Base-by-base conservation (phyloP, 2,329 filamentous ascomycete genomes). In the Trichophyton simii region DNA sequence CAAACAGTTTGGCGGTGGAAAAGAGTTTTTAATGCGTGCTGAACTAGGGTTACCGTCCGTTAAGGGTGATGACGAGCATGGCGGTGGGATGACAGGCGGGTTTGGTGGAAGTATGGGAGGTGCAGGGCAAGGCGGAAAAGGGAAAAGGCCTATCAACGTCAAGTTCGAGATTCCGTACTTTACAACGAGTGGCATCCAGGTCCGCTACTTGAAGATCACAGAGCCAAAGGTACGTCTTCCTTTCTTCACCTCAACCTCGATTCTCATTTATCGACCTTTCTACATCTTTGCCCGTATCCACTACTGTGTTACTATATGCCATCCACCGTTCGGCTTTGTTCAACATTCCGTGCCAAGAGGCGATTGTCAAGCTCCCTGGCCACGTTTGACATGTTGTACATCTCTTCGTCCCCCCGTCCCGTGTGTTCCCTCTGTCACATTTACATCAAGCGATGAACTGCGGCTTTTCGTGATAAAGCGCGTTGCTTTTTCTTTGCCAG, bases 81-180 rank as follows among this genome's bases (percentile, higher is more conserved):
- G 92, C 46, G 92, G 92, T 65, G 92, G 92, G 66, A 97, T 97
- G 92, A 97, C 92, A 67, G 92, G 92, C 70, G 92, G 92, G 0
- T 96, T 96, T 70, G 92, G 92, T 65, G 92, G 92, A 20, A 96
- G 90, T 72, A 96, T 96, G 91, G 92, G 92, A 63, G 92, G 92
- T 66, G 84, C 94, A 31, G 85, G 83, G n/a, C 82, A 85, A 3
- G 77, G 76, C 20, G 86, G 85, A 62, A 97, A 97, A 78, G 89
- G 89, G 20, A 99, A 97, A 82, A 81, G 94, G 68, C 94, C 94
- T 0, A 99, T 99, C 70, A 92, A 91, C 75, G 94, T 99, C 78
- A 99, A 99, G 79, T 99, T 99, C 73, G 94, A 99, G 79, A 99
- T 99, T 72, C 94, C 94, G n/a, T 99, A 99, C 77, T 99, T 99